Base-by-base conservation (phyloP, 805 yeast species). In the Cyberlindnera mrakii region DNA sequence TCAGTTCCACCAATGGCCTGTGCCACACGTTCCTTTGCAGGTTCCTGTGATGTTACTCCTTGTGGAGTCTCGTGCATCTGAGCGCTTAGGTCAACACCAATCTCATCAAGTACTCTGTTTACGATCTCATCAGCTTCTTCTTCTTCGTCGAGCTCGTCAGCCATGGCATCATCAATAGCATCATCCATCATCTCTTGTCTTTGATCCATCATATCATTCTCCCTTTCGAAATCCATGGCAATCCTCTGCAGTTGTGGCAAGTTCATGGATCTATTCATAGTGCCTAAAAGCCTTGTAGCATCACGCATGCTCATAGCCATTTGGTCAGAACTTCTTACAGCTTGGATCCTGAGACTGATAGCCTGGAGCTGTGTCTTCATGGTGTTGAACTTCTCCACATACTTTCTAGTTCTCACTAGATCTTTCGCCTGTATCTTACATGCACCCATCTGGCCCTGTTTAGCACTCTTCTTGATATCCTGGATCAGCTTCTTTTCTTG, bases 111-210 rank as follows among this genome's bases (percentile, higher is more conserved):
- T 0, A 95, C 97, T 63, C 83, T 87, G 57, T 82, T 79, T 39
- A 95, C 93, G 40, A 90, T 84, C 56, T 89, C 96, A 58, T 90
- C 96, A 4, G 85, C 83, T 62, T 90, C 96, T 51, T 84, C 93
- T 49, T 85, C 95, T 47, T 85, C 95, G 19, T 77, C 88, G 45
- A 86, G 79, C 55, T 87, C 97, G 56, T 82, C 88, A 42, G 84
- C 96, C 93, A 93, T 88, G 16, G 93, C 85, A 62, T 91, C 96
- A 60, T 93, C 99, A 55, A 93, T 83, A 16, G 96, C 95, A 60
- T 93, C 99, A 60, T 93, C 99, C 85, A 93, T 93, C 78, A 95
- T 87, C 62, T 95, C 99, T 64, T 95, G 98, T 58, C 96, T 82
- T 67, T 93, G 99, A 63, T 91, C 97, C 98, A 93, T 93, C 54